These are phyloP conservation scores for Xylariales sp. DNA, from an alignment of 2,329 filamentous ascomycete genomes.

Conservation along the genomic window DNA sequence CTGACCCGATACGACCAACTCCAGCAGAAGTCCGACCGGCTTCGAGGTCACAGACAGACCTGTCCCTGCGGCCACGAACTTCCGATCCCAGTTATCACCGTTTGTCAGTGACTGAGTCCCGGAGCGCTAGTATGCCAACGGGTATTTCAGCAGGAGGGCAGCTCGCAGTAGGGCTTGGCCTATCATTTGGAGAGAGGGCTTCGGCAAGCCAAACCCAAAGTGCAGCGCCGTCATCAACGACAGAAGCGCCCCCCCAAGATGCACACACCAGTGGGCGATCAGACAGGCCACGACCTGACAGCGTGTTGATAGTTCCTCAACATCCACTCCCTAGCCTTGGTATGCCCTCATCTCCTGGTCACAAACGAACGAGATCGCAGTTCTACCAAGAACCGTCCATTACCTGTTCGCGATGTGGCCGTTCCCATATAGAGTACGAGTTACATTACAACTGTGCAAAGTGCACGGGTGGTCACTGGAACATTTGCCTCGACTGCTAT, in stretches of 20 bases:
- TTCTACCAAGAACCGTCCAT: constrained; percentile 68
- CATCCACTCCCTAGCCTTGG: constrained; percentile 24
- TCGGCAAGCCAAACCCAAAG: constrained; percentile 15
- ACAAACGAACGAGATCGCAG: constrained; percentile 40
- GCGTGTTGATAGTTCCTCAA: constrained; percentile 32
- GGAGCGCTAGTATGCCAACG: constrained; percentile 33
- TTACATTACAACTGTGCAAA: constrained; percentile 77
- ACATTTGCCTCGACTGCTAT: constrained; percentile 80
- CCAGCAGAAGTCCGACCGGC: constrained; percentile 43
- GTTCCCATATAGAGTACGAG: constrained; percentile 73
- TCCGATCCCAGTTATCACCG: constrained; percentile 31
- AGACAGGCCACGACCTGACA: constrained; percentile 36
- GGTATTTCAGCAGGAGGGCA: constrained; percentile 14
- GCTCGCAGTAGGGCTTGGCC: not conserved
- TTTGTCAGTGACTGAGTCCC: constrained; percentile 35
- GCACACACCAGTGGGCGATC: constrained; percentile 26
- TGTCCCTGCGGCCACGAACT: constrained; percentile 40
- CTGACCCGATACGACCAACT: constrained; percentile 38
- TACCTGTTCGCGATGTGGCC: constrained; percentile 67
- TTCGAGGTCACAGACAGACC: constrained; percentile 62
- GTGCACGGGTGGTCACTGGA: constrained; percentile 69
- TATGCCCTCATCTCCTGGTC: constrained; percentile 24
- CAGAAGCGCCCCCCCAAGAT: no score
- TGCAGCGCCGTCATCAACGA: constrained; percentile 13
- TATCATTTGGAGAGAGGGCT: constrained; percentile 23